Percentiles rank a stretch among this genome's conserved stretches.
phyloP scores from a whole-genome alignment of 2,329 filamentous ascomycete species.

The Cladosporium sp. region DNA sequence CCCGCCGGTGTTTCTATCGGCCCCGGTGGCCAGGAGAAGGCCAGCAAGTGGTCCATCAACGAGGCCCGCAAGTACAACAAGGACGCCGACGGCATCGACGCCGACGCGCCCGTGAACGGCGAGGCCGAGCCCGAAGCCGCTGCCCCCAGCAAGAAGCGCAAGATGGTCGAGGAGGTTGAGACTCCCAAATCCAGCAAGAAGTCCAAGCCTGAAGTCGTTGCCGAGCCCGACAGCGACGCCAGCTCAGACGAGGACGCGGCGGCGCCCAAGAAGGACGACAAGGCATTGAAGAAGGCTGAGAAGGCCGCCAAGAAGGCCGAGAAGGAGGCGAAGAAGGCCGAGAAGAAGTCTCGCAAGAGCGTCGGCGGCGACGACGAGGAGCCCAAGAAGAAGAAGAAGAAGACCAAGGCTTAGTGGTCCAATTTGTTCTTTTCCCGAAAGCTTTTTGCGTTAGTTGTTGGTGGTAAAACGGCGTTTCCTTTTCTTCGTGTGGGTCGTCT shows the following conservation, averaged over 20 bases:
- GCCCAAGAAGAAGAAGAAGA: constrained; percentile 61
- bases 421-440: background rate
- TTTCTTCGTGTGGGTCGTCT: background rate
- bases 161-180: constrained; percentile 47
- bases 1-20: constrained; percentile 70
- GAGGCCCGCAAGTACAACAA: constrained; percentile 91
- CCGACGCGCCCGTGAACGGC: constrained; percentile 51
- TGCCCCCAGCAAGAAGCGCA: constrained; percentile 35
- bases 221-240: constrained; percentile 19
- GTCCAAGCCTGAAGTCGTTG: constrained; percentile 15
- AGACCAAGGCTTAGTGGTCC: constrained; percentile 18
- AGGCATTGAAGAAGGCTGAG: constrained; percentile 33
- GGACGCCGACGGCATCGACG: constrained; percentile 79
- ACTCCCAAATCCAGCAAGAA: constrained; percentile 12
- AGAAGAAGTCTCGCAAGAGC: constrained; percentile 43
- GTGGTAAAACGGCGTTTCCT: background rate
- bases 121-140: constrained; percentile 46
- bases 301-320: constrained; percentile 27
- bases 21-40: constrained; percentile 62
- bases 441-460: background rate
- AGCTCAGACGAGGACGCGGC: constrained; percentile 16
- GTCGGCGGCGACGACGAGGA: constrained; percentile 39
- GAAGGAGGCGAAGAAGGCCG: constrained; percentile 27
- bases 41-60: constrained; percentile 84
- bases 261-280: constrained; percentile 22